Evolutionary conservation across 306 rosid genomes (phyloP), one percentile per base, ranked within the genome.

Genomic region (Alnus rubra): DNA sequence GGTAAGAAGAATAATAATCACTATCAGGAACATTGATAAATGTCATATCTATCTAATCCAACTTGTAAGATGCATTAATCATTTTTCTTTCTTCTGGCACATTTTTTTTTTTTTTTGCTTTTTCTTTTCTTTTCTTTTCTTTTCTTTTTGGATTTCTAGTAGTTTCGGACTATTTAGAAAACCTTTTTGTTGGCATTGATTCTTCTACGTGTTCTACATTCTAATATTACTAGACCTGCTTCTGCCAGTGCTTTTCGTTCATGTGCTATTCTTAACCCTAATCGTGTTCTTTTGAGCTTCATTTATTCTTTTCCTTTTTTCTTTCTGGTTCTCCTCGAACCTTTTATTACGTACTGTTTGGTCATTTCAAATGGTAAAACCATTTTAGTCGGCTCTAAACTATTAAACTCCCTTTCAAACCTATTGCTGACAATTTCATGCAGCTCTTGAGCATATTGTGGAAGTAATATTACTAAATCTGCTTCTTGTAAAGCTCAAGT

Each of bases 111-210:
- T 74, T 51, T 68, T 16, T 23, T 42, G 28, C 71, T 33, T 16
- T 62, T 74, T 74, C 68, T 58, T 79, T 53, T 14, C 53, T 54
- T 7, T 11, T 49, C 3, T 28, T 23, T 71, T 28, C 73, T 31
- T 33, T 35, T n/a, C 30, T n/a, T 72, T 33, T 55, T 70, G 42
- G 80, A 33, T 30, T 69, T 55, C 10, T 47, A 51, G 45, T 74
- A 16, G 16, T 18, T 58, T 18, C 54, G 5, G 47, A 64, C n/a
- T 13, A 14, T 16, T 13, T 37, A 33, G 47, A 37, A 64, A 64
- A 16, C 47, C 44, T 64, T 37, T 5, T 67, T 4, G 7, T 39
- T 39, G 39, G 50, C 18, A 47, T n/a, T 67, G 18, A 67, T 67
- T 35, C 28, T 8, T 39, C 37, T 23, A 15, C 71, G 16, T 39